Conservation (phyloP, 208 protist genomes). For the Porcisia hertigi region DNA sequence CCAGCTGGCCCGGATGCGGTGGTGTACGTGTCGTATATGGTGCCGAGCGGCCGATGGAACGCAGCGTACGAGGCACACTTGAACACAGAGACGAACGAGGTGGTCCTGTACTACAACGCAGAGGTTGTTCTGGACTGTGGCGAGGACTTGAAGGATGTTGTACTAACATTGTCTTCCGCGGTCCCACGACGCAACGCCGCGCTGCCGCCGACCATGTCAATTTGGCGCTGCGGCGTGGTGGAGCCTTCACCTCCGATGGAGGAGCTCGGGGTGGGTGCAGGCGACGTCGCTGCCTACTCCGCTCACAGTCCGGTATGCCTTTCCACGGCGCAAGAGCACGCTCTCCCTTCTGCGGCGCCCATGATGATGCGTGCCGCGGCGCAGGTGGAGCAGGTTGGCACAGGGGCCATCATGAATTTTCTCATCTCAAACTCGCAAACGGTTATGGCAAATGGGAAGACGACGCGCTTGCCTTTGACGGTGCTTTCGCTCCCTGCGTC, state of each 20-base stretch:
- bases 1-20: constrained; percentile 20
- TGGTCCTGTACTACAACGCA: constrained; percentile 30
- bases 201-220: constrained; percentile 18
- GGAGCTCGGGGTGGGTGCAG: background rate
- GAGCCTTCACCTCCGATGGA: background rate
- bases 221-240: constrained; percentile 26
- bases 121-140: constrained; percentile 19
- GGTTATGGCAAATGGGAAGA: constrained; percentile 28
- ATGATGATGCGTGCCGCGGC: constrained; percentile 13
- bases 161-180: constrained; percentile 24
- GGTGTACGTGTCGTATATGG: constrained; percentile 33
- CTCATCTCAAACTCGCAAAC: constrained; percentile 24
- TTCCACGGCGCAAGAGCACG: too few species aligned
- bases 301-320: background rate
- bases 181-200: constrained; percentile 20
- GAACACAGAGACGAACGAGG: constrained; percentile 25
- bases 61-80: constrained; percentile 30
- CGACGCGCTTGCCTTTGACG: constrained; percentile 25
- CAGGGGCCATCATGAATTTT: constrained; percentile 27
- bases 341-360: background rate
- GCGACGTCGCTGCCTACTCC: too few species aligned
- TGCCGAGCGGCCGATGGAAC: constrained; percentile 14
- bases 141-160: constrained; percentile 26
- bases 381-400: constrained; percentile 19
- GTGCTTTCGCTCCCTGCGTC: constrained; percentile 23